Evolutionary conservation across 768 basidiomycete species (phyloP).

Genomic region (Lactifluus subvellereus): DNA sequence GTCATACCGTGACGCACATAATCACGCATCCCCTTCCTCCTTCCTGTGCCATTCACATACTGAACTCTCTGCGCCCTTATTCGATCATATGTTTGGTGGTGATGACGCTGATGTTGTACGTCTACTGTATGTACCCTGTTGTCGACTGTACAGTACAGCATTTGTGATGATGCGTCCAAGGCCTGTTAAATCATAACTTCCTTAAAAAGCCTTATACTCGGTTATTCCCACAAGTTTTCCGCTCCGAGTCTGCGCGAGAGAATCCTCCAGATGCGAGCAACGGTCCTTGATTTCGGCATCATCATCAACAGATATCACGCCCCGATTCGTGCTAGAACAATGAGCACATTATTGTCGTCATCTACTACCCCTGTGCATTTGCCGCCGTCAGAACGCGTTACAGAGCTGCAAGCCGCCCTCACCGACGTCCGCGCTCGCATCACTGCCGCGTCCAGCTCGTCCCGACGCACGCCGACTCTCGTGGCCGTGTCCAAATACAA

Average conservation of each 20-base stretch:
- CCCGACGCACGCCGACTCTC: slow-evolving; percentile 37
- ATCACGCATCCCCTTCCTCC: background rate
- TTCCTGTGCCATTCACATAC: background rate
- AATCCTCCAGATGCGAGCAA: background rate
- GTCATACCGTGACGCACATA: slow-evolving; percentile 3
- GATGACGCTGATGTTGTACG: slow-evolving; percentile 13
- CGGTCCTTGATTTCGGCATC: background rate
- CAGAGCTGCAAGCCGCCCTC: slow-evolving; percentile 51
- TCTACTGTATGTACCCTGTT: slow-evolving; percentile 16
- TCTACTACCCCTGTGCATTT: background rate
- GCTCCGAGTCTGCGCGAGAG: no score
- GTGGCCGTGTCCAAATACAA: slow-evolving; percentile 95
- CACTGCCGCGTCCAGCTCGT: slow-evolving; percentile 31
- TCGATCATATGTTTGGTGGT: slow-evolving; percentile 5
- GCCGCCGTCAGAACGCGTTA: slow-evolving; percentile 38
- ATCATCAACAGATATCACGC: background rate
- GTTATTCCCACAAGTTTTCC: background rate
- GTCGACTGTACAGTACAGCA: slow-evolving; percentile 17
- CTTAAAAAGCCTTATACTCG: background rate
- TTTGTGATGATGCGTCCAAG: background rate
- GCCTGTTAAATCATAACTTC: background rate
- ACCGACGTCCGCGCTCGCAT: slow-evolving; percentile 48
- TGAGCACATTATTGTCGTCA: background rate
- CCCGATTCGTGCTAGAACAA: background rate
- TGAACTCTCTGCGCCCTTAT: background rate